These are phyloP conservation scores for Yamadazyma epiphylla DNA, from an alignment of 1,139 yeast genomes.

Conservation along the genomic window DNA sequence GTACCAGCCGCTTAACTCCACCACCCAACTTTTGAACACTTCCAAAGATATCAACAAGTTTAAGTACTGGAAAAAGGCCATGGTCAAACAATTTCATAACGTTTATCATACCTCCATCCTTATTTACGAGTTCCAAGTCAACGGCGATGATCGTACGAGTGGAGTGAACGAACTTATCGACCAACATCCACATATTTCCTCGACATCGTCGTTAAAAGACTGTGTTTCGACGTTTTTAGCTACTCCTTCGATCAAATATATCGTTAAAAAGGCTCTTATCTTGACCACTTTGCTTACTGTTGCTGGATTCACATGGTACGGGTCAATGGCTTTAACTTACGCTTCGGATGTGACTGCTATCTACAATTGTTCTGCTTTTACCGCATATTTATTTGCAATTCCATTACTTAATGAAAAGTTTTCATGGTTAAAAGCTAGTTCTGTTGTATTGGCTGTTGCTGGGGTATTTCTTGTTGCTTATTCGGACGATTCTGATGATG, in stretches of 20 bases:
- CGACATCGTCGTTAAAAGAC: constrained; percentile 33
- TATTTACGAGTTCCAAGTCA: constrained; percentile 39
- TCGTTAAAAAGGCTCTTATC: constrained; percentile 39
- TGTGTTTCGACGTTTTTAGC: constrained; percentile 32
- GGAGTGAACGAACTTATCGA: constrained; percentile 35
- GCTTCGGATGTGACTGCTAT: constrained; percentile 88
- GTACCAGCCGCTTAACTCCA: constrained; percentile 27
- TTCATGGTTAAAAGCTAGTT: constrained; percentile 58
- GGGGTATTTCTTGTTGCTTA: constrained; percentile 84
- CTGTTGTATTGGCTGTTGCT: constrained; percentile 67
- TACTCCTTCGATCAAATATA: constrained; percentile 47
- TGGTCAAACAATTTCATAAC: constrained; percentile 47
- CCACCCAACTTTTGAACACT: constrained; percentile 3
- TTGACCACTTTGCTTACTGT: constrained; percentile 59
- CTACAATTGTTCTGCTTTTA: constrained; percentile 84
- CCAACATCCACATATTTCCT: constrained; percentile 39
- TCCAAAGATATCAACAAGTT: constrained; percentile 11
- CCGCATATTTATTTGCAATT: constrained; percentile 82
- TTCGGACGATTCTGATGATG: constrained; percentile 42
- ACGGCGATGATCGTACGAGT: constrained; percentile 30
- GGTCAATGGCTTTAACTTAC: constrained; percentile 76
- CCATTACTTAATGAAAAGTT: constrained; percentile 66
- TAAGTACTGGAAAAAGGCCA: constrained; percentile 38
- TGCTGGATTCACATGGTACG: constrained; percentile 86
- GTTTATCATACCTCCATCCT: constrained; percentile 50